phyloP scores from a whole-genome alignment of 345 rosid species.

The Populus tremula region DNA sequence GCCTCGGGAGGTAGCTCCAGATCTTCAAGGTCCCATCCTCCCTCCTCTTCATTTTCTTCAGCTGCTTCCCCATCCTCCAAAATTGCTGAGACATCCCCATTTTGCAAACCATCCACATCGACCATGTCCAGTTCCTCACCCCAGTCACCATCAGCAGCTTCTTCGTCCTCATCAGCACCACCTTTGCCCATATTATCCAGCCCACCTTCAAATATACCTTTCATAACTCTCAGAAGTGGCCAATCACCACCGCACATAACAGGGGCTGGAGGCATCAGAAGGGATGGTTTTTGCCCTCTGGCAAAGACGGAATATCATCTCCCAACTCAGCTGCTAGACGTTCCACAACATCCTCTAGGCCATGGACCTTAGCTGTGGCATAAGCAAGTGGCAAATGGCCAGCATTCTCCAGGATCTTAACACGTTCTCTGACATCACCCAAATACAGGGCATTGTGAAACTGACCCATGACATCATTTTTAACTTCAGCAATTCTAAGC shows the following conservation, averaged over 20 bases:
- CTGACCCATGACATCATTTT: conserved; percentile 94
- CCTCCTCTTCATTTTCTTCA: conserved; percentile 61
- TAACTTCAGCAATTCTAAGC: conserved; percentile 92
- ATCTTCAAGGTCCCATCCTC: conserved; percentile 95
- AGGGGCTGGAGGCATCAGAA: conserved; percentile 78
- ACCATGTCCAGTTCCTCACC: conserved; percentile 76
- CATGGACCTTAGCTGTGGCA: conserved; percentile 76
- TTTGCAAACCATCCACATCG: conserved; percentile 61
- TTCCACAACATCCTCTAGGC: conserved; percentile 69
- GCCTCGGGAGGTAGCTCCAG: conserved; percentile 85
- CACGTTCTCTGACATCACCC: conserved; percentile 86
- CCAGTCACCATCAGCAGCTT: conserved; percentile 75
- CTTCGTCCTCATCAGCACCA: conserved; percentile 67
- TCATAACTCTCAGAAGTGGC: conserved; percentile 92
- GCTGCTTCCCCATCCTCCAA: conserved; percentile 64
- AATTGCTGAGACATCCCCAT: conserved; percentile 53
- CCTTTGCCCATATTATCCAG: conserved; percentile 53
- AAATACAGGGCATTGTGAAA: conserved; percentile 88
- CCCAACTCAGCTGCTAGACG: conserved; percentile 70
- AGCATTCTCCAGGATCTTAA: conserved; percentile 81
- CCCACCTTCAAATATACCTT: conserved; percentile 92
- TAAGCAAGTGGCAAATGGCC: conserved; percentile 92
- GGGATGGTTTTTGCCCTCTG: conserved; percentile 70
- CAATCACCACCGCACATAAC: conserved; percentile 83
- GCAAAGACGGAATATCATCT: conserved; percentile 63